phyloP scores from a whole-genome alignment of 2,329 filamentous ascomycete species.

The Colletotrichum cereale region DNA sequence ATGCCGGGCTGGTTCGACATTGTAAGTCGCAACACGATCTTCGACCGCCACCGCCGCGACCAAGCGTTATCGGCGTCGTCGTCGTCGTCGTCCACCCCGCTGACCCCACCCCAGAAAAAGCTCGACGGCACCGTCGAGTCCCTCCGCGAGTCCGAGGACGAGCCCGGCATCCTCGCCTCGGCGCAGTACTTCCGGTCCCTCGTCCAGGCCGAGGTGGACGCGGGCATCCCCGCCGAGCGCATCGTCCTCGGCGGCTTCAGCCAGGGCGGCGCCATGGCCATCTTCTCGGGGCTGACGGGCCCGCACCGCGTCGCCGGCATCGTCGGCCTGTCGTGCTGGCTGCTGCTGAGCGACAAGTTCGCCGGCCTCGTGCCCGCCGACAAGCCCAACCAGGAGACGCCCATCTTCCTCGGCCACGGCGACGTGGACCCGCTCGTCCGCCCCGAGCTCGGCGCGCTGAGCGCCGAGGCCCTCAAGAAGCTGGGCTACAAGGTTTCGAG shows the following conservation, averaged over 20 bases:
- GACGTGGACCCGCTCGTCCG: constrained; percentile 79
- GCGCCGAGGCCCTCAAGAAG: constrained; percentile 74
- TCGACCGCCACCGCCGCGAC: constrained; percentile 16
- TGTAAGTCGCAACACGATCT: constrained; percentile 55
- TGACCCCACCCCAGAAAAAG: constrained; percentile 36
- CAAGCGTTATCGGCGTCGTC: constrained; percentile 2
- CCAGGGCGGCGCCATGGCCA: constrained; percentile 88
- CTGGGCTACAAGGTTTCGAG: constrained; percentile 81
- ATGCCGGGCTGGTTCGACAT: constrained; percentile 95
- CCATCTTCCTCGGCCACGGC: constrained; percentile 93
- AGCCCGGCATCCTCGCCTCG: constrained; percentile 78
- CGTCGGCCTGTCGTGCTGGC: constrained; percentile 85
- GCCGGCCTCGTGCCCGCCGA: constrained; percentile 53
- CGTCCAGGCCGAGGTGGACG: constrained; percentile 83
- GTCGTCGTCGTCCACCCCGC: constrained; percentile 1
- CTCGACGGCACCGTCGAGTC: constrained; percentile 51
- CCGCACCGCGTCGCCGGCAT: constrained; percentile 86
- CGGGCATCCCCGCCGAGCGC: constrained; percentile 83
- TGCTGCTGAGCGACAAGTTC: constrained; percentile 72
- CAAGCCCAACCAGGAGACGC: constrained; percentile 76
- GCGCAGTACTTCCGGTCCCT: constrained; percentile 82
- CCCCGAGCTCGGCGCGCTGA: constrained; percentile 75
- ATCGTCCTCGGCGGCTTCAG: constrained; percentile 90
- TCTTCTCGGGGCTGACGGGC: constrained; percentile 83
- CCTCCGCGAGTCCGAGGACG: constrained; percentile 67